Evolutionary conservation across 169 alveolate genomes (phyloP).

Genomic region (Cystoisospora suis): DNA sequence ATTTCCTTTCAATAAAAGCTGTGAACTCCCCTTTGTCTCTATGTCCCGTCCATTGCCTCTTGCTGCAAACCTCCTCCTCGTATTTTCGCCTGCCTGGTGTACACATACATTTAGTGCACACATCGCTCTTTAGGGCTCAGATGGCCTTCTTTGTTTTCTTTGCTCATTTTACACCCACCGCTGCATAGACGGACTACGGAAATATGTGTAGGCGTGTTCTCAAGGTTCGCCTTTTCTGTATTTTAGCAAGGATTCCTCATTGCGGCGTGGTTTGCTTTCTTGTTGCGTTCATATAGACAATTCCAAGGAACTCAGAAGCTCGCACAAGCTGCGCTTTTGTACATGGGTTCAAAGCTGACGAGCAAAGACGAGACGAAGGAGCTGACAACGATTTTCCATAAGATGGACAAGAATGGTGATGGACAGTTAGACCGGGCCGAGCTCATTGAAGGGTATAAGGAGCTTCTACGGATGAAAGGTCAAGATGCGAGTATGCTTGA

Average conservation of each 20-base stretch:
- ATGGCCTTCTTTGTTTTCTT: not conserved
- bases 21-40: no score
- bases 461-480: constrained; percentile 82
- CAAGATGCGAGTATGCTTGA: constrained; percentile 77
- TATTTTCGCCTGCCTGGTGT: no score
- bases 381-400: constrained; percentile 87
- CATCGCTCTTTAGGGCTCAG: no score
- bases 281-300: constrained; percentile 43
- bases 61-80: no score
- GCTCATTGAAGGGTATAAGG: constrained; percentile 85
- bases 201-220: not conserved
- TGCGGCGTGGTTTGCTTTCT: not conserved
- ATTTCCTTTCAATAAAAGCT: no score
- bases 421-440: constrained; percentile 76
- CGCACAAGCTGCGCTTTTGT: constrained; percentile 90
- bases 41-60: no score
- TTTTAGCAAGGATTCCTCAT: not conserved
- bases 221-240: not conserved
- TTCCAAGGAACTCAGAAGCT: constrained; percentile 89
- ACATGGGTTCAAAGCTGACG: constrained; percentile 89
- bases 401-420: constrained; percentile 90
- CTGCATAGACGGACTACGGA: not conserved
- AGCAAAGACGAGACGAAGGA: constrained; percentile 89
- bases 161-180: not conserved
- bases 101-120: no score